These are phyloP conservation scores for Saccharomyces hybrid DNA, from an alignment of 1,139 yeast genomes.

Conservation along the genomic window DNA sequence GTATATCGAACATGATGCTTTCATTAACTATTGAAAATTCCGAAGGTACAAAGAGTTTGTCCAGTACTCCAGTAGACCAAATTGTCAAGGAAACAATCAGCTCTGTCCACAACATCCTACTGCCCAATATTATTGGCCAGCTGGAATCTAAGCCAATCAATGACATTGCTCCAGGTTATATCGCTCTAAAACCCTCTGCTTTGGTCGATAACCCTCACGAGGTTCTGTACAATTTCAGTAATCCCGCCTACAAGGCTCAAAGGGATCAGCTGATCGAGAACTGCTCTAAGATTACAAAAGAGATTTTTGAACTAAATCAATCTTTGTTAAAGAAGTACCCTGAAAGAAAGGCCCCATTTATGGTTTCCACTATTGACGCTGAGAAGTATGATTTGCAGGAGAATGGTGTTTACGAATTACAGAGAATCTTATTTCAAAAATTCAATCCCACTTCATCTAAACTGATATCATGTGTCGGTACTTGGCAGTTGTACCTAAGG, in stretches of 20 bases:
- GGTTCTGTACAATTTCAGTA: slow-evolving; percentile 56
- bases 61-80: slow-evolving; percentile 46
- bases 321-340: slow-evolving; percentile 48
- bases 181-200: slow-evolving; percentile 93
- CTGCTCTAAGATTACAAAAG: slow-evolving; percentile 50
- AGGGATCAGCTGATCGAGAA: slow-evolving; percentile 59
- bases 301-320: slow-evolving; percentile 50
- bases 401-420: slow-evolving; percentile 78
- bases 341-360: slow-evolving; percentile 66
- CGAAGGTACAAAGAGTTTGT: slow-evolving; percentile 53
- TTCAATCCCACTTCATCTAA: slow-evolving; percentile 57
- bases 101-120: slow-evolving; percentile 62
- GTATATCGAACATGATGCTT: slow-evolving; percentile 89
- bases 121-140: slow-evolving; percentile 56
- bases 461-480: slow-evolving; percentile 68
- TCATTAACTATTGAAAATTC: slow-evolving; percentile 91
- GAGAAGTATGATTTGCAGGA: slow-evolving; percentile 82
- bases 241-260: slow-evolving; percentile 43
- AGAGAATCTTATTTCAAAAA: slow-evolving; percentile 67
- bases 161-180: slow-evolving; percentile 67
- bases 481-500: slow-evolving; percentile 85
- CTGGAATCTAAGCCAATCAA: slow-evolving; percentile 42
- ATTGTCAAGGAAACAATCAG: slow-evolving; percentile 59
- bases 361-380: slow-evolving; percentile 85
- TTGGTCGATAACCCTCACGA: slow-evolving; percentile 68